Base-by-base conservation (phyloP, 2,329 filamentous ascomycete genomes). In the Helotiales sp. region DNA sequence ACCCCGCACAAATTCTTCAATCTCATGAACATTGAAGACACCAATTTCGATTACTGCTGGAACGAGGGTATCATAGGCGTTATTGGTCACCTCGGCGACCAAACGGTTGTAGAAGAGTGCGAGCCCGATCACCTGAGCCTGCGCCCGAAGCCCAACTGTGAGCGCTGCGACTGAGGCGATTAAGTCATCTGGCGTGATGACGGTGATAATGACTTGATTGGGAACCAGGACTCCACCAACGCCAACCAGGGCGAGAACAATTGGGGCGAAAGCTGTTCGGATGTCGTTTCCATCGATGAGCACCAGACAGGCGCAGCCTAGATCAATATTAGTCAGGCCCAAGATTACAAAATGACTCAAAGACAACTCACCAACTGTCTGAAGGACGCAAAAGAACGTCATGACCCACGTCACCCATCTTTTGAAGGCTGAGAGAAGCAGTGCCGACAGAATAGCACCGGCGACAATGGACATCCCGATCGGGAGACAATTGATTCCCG, bases 201-300 rank as follows among this genome's bases (percentile, higher is more conserved):
- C 89, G 6, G 87, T 87, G 17, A 86, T 85, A 62, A 91, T 87
- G 72, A 90, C 88, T 1, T 86, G 87, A 0, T 85, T 85, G 0
- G 88, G 89, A 6, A 91, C 85, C 15, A 91, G 85, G 65, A 91
- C 88, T 1, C 86, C 89, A 11, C 88, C 89, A 7, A 91, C 86
- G 6, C 89, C 89, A 4, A 91, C 76, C 3, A 86, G 84, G 1
- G 87, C 87, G 2, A 91, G 74, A 13, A 86, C 79, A 20, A 91
- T 79, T 26, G 90, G 78, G 3, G 81, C 83, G 78, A 85, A 89
- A 13, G 88, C 78, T 28, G 80, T 78, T 64, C 80, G 70, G 62
- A 88, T 79, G 71, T 88, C 89, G 75, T 88, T 79, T 2, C 79
- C 75, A 3, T 78, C 77, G 0, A 82, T 83, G 22, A 83, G 76